Evolutionary conservation across 1,139 yeast genomes (phyloP).

Genomic region (Suhomyces atakaporum): DNA sequence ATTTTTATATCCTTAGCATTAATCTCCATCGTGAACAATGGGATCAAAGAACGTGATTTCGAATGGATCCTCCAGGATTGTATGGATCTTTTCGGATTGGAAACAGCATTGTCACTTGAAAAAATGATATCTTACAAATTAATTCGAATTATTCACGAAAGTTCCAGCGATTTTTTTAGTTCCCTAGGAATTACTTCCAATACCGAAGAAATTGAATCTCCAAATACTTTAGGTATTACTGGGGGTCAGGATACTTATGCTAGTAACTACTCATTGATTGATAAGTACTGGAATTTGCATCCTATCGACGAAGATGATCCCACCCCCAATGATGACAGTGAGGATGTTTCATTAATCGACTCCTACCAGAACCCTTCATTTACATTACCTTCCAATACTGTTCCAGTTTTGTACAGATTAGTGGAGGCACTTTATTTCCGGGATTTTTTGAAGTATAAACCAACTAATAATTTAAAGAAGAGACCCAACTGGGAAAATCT

Average conservation of each 20-base stretch:
- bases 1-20: slow-evolving; percentile 54
- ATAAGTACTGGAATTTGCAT: slow-evolving; percentile 50
- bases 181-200: slow-evolving; percentile 18
- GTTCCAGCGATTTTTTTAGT: slow-evolving; percentile 32
- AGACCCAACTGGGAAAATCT: slow-evolving; percentile 50
- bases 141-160: slow-evolving; percentile 26
- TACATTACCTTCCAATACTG: slow-evolving; percentile 53
- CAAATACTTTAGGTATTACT: slow-evolving; percentile 27
- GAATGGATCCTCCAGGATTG: slow-evolving; percentile 51
- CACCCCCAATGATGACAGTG: slow-evolving; percentile 11
- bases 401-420: slow-evolving; percentile 50
- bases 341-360: slow-evolving; percentile 17
- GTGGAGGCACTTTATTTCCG: slow-evolving; percentile 54
- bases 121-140: slow-evolving; percentile 28
- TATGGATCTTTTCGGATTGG: slow-evolving; percentile 60
- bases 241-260: slow-evolving; percentile 36
- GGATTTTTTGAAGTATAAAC: slow-evolving; percentile 46
- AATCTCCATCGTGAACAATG: slow-evolving; percentile 62
- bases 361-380: slow-evolving; percentile 50
- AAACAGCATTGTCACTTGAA: slow-evolving; percentile 37
- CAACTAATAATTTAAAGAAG: slow-evolving; percentile 39
- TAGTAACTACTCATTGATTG: slow-evolving; percentile 41
- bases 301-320: slow-evolving; percentile 28
- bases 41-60: slow-evolving; percentile 62
- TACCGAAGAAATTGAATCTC: slow-evolving; percentile 8